Percentiles rank a stretch among this genome's conserved stretches.
Conservation (phyloP, 345 rosid species). For the Citrus cavaleriei region DNA sequence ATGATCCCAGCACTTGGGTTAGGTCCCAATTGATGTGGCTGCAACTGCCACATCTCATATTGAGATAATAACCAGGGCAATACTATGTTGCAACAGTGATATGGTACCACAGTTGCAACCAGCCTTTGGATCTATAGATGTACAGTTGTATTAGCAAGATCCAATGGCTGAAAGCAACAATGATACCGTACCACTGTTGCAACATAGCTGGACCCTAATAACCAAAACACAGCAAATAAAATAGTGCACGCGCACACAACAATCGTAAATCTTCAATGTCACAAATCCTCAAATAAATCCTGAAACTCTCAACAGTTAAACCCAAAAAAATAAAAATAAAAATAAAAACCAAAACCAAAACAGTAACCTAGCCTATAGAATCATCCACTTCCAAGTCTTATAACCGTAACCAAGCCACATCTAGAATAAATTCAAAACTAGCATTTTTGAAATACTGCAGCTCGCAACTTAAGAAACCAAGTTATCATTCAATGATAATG, state of each 20-base stretch:
- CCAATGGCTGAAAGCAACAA: too few relatives aligned
- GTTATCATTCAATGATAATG: constrained; percentile 64
- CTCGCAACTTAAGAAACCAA: constrained; percentile 43
- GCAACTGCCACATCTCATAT: too few relatives aligned
- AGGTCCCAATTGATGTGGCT: too few relatives aligned
- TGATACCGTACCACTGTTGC: fast-evolving
- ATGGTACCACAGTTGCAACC: too few relatives aligned
- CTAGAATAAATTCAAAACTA: neutral
- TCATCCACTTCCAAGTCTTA: neutral
- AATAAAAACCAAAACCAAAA: neutral
- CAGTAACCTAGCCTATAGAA: neutral
- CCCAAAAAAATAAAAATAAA: neutral
- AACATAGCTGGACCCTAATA: too few relatives aligned
- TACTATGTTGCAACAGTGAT: too few relatives aligned
- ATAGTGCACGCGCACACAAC: neutral
- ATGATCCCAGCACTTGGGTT: too few relatives aligned
- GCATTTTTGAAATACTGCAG: neutral
- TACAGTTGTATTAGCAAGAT: too few relatives aligned
- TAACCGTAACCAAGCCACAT: constrained; percentile 10
- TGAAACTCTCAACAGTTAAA: constrained; percentile 1
- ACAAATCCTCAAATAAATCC: neutral
- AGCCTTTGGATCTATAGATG: too few relatives aligned
- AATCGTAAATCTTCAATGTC: neutral
- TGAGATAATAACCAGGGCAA: too few relatives aligned
- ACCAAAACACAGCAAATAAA: neutral